Conservation (phyloP, 225 moss, liverwort and hornwort species). For the Takakia lepidozioides region DNA sequence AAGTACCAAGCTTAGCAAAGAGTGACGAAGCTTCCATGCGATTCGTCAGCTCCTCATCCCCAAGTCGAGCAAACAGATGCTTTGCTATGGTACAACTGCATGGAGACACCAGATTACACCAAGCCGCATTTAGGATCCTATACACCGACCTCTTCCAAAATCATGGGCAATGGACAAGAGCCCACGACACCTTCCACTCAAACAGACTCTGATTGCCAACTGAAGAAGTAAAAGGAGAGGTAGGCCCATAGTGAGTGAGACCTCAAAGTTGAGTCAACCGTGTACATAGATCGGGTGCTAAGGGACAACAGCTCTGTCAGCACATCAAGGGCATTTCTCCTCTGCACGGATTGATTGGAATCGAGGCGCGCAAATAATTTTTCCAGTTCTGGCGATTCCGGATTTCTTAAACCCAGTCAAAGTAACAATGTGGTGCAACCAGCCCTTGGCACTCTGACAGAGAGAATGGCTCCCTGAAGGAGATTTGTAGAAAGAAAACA, state of each 20-base stretch:
- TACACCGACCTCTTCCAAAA: no score
- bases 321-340: conserved; percentile 96
- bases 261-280: conserved; percentile 65
- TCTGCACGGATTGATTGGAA: conserved; percentile 68
- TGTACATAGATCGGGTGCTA: conserved; percentile 49
- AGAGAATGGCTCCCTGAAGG: no score
- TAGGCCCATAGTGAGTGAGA: no score
- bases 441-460: no score
- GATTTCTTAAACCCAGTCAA: conserved; percentile 54
- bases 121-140: no score
- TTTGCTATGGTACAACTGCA: conserved; percentile 80
- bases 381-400: conserved; percentile 72
- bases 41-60: conserved; percentile 90
- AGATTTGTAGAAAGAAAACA: no score
- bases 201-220: no score
- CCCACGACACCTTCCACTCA: no score
- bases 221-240: no score
- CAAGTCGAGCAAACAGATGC: conserved; percentile 80
- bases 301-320: conserved; percentile 70
- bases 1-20: conserved; percentile 89
- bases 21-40: conserved; percentile 89
- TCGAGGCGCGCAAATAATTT: conserved; percentile 78
- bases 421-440: no score
- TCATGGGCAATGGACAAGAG: no score
- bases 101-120: conserved; percentile 56